A percentile compares a stretch with the other conserved stretches of the same genome.
phyloP scores from a whole-genome alignment of 768 basidiomycete genomes.

The Punctularia strigosozonata region DNA sequence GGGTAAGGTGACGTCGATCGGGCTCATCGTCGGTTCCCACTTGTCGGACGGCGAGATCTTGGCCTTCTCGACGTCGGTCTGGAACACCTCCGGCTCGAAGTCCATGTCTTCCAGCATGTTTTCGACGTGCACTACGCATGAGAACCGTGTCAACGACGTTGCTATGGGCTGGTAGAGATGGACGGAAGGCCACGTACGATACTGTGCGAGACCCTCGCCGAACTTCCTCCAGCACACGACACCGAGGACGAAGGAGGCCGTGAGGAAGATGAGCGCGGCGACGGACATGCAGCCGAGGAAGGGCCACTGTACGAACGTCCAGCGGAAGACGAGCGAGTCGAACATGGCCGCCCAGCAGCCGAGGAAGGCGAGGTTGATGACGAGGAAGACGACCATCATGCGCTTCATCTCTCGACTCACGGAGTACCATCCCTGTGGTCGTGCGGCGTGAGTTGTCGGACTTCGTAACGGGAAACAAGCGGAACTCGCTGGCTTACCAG shows the following conservation, averaged over 20 bases:
- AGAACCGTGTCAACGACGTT: background rate
- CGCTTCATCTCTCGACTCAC: constrained; percentile 33
- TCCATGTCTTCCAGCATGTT: constrained; percentile 12
- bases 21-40: no score
- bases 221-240: constrained; percentile 41
- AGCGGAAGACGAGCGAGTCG: constrained; percentile 16
- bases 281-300: constrained; percentile 34
- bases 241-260: constrained; percentile 29
- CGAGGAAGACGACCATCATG: constrained; percentile 32
- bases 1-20: no score
- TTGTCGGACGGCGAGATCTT: no score
- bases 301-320: constrained; percentile 29
- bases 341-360: constrained; percentile 14
- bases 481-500: no score
- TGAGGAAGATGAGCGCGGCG: constrained; percentile 2
- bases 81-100: constrained; percentile 17
- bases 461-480: no score
- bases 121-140: constrained; percentile 12
- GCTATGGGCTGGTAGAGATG: background rate
- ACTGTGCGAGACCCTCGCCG: constrained; percentile 41
- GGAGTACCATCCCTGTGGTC: constrained; percentile 41
- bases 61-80: no score
- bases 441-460: constrained; percentile 20
- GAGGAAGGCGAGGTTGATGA: constrained; percentile 24
- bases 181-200: constrained; percentile 26